Conservation (phyloP, 495 filamentous ascomycete genomes). For the Hyaloscypha finlandica region DNA sequence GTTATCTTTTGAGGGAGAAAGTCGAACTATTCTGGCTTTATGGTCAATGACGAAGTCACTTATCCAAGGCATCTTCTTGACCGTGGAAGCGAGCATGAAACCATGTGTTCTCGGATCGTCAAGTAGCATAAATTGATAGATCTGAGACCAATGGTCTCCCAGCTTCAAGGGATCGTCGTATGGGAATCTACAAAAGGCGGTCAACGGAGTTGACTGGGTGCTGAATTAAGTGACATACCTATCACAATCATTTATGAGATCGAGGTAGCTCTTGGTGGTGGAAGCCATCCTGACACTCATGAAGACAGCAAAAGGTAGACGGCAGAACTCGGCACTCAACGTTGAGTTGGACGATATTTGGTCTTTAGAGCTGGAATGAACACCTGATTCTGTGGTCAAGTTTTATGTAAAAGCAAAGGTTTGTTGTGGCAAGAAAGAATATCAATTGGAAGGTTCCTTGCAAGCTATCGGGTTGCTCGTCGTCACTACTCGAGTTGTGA, state of each 20-base stretch:
- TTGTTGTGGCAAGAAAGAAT: no score
- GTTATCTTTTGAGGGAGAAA: constrained; percentile 34
- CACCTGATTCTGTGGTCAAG: no score
- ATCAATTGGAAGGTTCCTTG: no score
- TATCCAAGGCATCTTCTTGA: constrained; percentile 49
- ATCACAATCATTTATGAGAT: constrained; percentile 28
- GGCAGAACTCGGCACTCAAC: neutral
- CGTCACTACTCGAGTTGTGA: no score
- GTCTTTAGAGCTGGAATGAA: no score
- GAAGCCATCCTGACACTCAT: neutral
- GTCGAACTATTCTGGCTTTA: constrained; percentile 34
- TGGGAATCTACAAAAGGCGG: constrained; percentile 15
- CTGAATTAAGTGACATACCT: constrained; percentile 7
- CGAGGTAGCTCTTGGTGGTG: constrained; percentile 19
- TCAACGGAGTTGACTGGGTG: neutral
- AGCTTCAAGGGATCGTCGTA: constrained; percentile 23
- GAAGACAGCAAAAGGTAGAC: neutral
- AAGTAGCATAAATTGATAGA: constrained; percentile 40
- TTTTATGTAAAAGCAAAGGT: no score
- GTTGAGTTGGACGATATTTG: no score
- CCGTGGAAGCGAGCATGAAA: constrained; percentile 43
- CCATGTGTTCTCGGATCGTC: constrained; percentile 43
- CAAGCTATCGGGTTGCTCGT: no score
- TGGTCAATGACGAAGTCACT: constrained; percentile 40
- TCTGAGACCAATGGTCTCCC: constrained; percentile 24